These are phyloP conservation scores for Russula sp. DNA, from an alignment of 768 basidiomycete species.

Conservation along the genomic window DNA sequence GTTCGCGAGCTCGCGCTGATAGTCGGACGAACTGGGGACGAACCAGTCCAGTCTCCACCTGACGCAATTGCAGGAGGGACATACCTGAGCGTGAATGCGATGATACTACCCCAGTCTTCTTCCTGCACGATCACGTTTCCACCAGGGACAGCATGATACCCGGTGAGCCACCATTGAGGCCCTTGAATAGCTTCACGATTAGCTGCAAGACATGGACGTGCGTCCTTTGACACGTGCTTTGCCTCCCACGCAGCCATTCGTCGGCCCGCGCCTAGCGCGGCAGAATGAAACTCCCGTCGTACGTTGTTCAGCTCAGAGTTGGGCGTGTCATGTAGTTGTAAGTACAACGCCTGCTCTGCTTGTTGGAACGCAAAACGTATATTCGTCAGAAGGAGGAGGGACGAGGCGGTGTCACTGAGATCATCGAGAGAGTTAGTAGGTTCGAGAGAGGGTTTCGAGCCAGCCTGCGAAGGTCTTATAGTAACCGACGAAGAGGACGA, in stretches of 20 bases:
- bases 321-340: slow-evolving; percentile 43
- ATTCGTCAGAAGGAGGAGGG: slow-evolving; percentile 36
- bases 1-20: slow-evolving; percentile 36
- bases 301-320: slow-evolving; percentile 50
- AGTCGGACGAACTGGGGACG: slow-evolving; percentile 48
- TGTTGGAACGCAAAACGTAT: slow-evolving; percentile 52
- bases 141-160: slow-evolving; percentile 58
- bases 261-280: slow-evolving; percentile 45
- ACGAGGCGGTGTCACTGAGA: slow-evolving; percentile 23
- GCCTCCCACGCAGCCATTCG: slow-evolving; percentile 55
- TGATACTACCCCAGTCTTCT: slow-evolving; percentile 71
- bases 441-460: not conserved
- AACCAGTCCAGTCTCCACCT: slow-evolving; percentile 3
- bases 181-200: slow-evolving; percentile 30
- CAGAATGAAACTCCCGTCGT: slow-evolving; percentile 46
- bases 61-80: slow-evolving; percentile 11
- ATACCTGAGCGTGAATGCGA: slow-evolving; percentile 67
- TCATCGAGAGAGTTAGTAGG: slow-evolving; percentile 23
- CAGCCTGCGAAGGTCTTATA: not conserved
- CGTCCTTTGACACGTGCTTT: slow-evolving; percentile 45
- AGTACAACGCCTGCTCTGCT: slow-evolving; percentile 52
- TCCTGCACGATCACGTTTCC: slow-evolving; percentile 60
- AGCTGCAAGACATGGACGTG: slow-evolving; percentile 13
- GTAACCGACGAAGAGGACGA: slow-evolving; percentile 13
- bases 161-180: slow-evolving; percentile 59